Conservation (phyloP, 1,284 basidiomycete genomes). For the Cryptococcus maquisensis region DNA sequence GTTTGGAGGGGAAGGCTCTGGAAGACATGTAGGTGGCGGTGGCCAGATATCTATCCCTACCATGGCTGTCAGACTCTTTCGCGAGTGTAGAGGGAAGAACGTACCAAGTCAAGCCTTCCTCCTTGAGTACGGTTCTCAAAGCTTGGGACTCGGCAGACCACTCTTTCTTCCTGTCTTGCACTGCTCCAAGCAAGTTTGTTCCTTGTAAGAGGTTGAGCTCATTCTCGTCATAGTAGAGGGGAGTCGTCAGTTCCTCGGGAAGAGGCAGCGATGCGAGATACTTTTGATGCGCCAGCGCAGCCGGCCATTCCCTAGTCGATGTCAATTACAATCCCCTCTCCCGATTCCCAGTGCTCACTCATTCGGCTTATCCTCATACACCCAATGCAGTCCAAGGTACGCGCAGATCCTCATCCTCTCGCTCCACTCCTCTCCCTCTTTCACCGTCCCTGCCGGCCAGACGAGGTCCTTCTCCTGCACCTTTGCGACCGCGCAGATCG, state of each 20-base stretch:
- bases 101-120: constrained; percentile 63
- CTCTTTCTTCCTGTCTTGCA: constrained; percentile 57
- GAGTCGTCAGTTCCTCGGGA: constrained; percentile 59
- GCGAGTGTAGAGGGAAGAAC: constrained; percentile 18
- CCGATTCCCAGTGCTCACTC: constrained; percentile 7
- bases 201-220: constrained; percentile 67
- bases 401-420: constrained; percentile 67
- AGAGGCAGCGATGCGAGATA: constrained; percentile 68
- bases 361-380: constrained; percentile 35
- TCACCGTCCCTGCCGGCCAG: constrained; percentile 22
- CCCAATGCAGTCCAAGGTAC: constrained; percentile 68
- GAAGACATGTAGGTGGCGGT: constrained; percentile 75
- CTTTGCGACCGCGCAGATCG: constrained; percentile 49
- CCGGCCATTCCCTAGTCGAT: constrained; percentile 16
- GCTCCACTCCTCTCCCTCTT: constrained; percentile 53
- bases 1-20: constrained; percentile 76
- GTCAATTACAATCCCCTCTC: not conserved
- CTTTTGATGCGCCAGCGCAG: constrained; percentile 50
- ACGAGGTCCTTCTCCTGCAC: constrained; percentile 18
- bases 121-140: constrained; percentile 51
- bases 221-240: constrained; percentile 62
- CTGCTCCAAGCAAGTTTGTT: constrained; percentile 72
- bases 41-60: constrained; percentile 65
- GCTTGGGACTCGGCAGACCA: constrained; percentile 61
- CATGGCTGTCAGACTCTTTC: not conserved